These are phyloP conservation scores for Dacryopinax primogenitus DNA, from an alignment of 768 basidiomycete species.

Conservation along the genomic window DNA sequence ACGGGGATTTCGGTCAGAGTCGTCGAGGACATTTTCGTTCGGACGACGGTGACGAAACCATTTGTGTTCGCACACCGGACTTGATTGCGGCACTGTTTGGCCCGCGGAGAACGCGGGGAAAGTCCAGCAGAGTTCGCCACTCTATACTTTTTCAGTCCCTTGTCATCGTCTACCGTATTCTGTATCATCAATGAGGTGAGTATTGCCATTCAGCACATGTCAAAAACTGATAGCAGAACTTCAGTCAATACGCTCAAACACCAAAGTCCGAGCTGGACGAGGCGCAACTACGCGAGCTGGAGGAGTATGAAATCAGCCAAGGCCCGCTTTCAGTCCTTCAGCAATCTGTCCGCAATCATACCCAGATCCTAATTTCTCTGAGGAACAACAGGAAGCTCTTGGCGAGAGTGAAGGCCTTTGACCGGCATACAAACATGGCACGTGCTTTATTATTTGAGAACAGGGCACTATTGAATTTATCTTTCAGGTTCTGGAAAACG, in stretches of 20 bases:
- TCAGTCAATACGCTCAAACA: constrained; percentile 93
- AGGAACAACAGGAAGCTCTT: constrained; percentile 97
- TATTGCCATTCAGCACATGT: too few relatives aligned
- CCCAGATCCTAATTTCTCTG: constrained; percentile 92
- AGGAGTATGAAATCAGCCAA: constrained; percentile 97
- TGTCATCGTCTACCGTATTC: too few relatives aligned
- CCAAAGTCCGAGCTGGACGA: constrained; percentile 97
- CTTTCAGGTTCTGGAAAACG: constrained; percentile 81
- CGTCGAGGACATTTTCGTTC: not conserved
- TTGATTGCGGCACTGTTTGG: too few relatives aligned
- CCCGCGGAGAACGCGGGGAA: too few relatives aligned
- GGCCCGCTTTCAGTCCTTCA: constrained; percentile 94
- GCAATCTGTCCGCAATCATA: constrained; percentile 93
- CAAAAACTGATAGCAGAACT: too few relatives aligned
- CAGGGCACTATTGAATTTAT: constrained; percentile 13
- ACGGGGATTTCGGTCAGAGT: not conserved
- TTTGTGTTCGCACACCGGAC: too few relatives aligned
- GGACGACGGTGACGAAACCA: constrained; percentile 9
- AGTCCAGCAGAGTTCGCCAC: too few relatives aligned
- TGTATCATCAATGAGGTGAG: too few relatives aligned
- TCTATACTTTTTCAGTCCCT: too few relatives aligned
- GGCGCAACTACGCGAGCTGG: constrained; percentile 85
- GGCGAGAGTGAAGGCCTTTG: constrained; percentile 94
- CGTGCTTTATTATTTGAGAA: constrained; percentile 21
- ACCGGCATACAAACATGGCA: constrained; percentile 98